A percentile compares a stretch with the other conserved stretches of the same genome.
phyloP scores from a whole-genome alignment of 139 green algal genomes.

The Mychonastes homosphaera region DNA sequence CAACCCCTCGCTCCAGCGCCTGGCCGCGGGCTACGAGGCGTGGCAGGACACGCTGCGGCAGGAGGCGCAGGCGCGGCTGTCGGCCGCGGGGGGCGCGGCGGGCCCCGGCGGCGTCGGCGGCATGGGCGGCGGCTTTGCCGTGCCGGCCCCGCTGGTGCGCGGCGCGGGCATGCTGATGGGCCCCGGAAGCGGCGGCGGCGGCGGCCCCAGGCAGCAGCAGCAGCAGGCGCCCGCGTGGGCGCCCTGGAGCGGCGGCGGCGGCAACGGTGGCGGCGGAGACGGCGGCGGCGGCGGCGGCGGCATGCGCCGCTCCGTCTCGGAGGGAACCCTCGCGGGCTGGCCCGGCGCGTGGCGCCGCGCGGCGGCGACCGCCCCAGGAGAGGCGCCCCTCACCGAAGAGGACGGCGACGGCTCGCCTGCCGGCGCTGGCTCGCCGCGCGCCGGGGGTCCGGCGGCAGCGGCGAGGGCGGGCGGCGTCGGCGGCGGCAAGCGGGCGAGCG shows the following conservation, averaged over 20 bases:
- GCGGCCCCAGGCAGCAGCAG: constrained; percentile 28
- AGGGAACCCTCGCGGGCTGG: constrained; percentile 19
- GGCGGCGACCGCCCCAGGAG: constrained; percentile 9
- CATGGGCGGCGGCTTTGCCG: too few species aligned
- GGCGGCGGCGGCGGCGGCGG: neutral
- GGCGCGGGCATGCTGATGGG: too few species aligned
- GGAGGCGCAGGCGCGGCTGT: constrained; percentile 28
- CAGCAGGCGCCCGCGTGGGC: constrained; percentile 6
- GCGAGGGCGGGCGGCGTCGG: too few species aligned
- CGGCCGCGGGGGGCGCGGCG: too few species aligned
- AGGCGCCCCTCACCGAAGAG: constrained; percentile 6
- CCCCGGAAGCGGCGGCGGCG: too few species aligned
- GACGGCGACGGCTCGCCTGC: constrained; percentile 4
- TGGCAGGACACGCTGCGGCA: constrained; percentile 26
- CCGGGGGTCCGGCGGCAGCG: too few species aligned
- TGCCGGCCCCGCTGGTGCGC: too few species aligned
- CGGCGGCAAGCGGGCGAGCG: too few species aligned
- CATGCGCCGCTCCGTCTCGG: constrained; percentile 35
- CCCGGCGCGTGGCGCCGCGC: constrained; percentile 2
- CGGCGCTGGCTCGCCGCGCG: neutral
- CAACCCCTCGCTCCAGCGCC: constrained; percentile 16
- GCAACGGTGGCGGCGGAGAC: constrained; percentile 16
- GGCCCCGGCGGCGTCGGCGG: too few species aligned
- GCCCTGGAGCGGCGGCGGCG: constrained; percentile 36
- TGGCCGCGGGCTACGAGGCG: constrained; percentile 22